Percentiles rank a stretch among this genome's conserved stretches.
Conservation (phyloP, 805 yeast species). For the Gaillardinia entomophila region DNA sequence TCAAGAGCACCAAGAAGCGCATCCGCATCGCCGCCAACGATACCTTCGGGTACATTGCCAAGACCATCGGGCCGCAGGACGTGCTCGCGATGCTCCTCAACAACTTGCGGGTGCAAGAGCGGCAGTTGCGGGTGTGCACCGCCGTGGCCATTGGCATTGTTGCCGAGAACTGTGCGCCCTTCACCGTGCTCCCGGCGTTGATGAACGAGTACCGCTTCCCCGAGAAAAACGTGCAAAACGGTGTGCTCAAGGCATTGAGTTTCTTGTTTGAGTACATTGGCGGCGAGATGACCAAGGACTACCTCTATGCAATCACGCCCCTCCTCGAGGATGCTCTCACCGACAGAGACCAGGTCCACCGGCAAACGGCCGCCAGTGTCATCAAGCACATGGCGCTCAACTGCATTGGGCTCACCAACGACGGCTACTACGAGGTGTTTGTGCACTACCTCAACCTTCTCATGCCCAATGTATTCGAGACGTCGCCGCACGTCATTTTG, state of each 20-base stretch:
- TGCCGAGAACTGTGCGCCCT: slow-evolving; percentile 89
- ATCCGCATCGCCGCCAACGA: slow-evolving; percentile 82
- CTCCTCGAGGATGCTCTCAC: slow-evolving; percentile 83
- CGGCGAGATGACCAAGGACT: slow-evolving; percentile 66
- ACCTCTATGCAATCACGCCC: slow-evolving; percentile 74
- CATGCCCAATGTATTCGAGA: slow-evolving; percentile 86
- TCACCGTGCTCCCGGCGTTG: slow-evolving; percentile 87
- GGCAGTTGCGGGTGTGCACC: slow-evolving; percentile 93
- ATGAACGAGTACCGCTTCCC: slow-evolving; percentile 95
- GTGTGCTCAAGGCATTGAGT: slow-evolving; percentile 84
- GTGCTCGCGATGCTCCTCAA: slow-evolving; percentile 78
- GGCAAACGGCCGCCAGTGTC: slow-evolving; percentile 93
- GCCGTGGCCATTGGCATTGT: slow-evolving; percentile 98
- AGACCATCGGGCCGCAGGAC: slow-evolving; percentile 94
- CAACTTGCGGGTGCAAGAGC: slow-evolving; percentile 86
- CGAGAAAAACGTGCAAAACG: slow-evolving; percentile 90
- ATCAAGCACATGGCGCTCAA: slow-evolving; percentile 77
- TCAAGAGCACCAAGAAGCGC: slow-evolving; percentile 71
- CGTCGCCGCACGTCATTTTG: slow-evolving; percentile 90
- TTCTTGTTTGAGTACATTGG: slow-evolving; percentile 92
- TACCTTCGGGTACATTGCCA: slow-evolving; percentile 87
- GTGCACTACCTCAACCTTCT: slow-evolving; percentile 75
- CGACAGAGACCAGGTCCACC: slow-evolving; percentile 85
- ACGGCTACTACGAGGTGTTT: slow-evolving; percentile 59
- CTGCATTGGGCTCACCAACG: slow-evolving; percentile 67